Evolutionary conservation across 768 basidiomycete species (phyloP), one percentile per base, ranked within the genome.

Genomic region (Filobasidium wieringae): DNA sequence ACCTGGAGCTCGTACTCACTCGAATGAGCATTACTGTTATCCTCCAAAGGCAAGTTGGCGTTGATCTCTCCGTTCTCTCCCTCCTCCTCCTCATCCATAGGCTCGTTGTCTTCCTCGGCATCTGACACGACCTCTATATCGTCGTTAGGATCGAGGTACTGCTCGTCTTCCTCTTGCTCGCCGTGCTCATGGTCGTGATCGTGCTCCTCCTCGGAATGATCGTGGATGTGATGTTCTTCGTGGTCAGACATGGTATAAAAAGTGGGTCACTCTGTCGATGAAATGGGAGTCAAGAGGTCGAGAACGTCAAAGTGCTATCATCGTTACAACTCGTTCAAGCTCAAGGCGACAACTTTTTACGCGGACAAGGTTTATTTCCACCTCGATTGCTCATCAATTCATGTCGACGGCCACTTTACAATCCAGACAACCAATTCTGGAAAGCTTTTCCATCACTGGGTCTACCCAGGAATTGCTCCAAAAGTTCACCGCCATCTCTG

Each of bases 61-160:
- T 29, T 82, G 71, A 81, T 87, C 39, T 82, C 78, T 7, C 81
- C 83, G 24, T 69, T 77, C 34, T 80, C 78, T 2, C 80, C 78
- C n/a, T 77, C 76, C 37, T 78, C 77, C 11, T 68, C 60, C 24
- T 71, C 60, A 29, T 74, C 73, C 41, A 78, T 65, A 19, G 60
- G 57, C 51, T 58, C 57, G 32, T 64, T 65, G 29, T 55, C 67
- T 24, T 55, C 59, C 29, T 60, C 67, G 14, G 64, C 63, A 49
- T 67, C 60, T 22, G 56, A 55, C 2, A 43, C 45, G 22, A 55
- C 60, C 15, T 52, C 55, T 19, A 52, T 50, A 7, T 33, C 41
- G 30, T 61, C 60, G 2, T 61, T 40, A 11, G 37, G 50, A 43
- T 61, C 41, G 60, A 61, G 50, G 30, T 45, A 51, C 32, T 57